Base-by-base conservation (phyloP, 495 filamentous ascomycete species). In the Lindgomyces ingoldianus region DNA sequence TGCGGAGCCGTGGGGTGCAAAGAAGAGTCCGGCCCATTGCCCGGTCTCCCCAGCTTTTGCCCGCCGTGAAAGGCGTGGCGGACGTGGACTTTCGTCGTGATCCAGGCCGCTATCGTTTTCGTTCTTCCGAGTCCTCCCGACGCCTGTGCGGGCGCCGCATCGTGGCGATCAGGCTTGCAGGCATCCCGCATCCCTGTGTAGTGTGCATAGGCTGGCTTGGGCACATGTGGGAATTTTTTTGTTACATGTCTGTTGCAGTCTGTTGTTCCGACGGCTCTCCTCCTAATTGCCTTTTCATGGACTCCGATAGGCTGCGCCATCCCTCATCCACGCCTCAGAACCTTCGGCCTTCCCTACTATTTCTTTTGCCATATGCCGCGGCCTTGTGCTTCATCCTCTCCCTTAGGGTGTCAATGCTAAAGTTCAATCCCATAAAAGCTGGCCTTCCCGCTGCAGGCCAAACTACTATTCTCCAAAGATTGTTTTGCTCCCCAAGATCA, bases 301-400 rank as follows among this genome's bases (percentile, higher is more conserved):
- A 30, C 25, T 56, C 67, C 62, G 57, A 65, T 65, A 57, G 51
- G 67, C 59, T 27, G 18, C 56, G 24, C 24, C 26, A 27, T 11
- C 36, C 36, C 49, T 30, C 57, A 27, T 19, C 62, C 44, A 50
- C 57, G 12, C 53, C 54, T 50, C 53, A 51, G 36, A 16, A 21
- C 54, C 41, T 42, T 26, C 62, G 49, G 55, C 25, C 39, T 48
- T 24, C 26, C 39, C 16, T 64, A 27, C 62, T 62, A 29, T 70
- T 70, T 59, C 67, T 66, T 66, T 66, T 70, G 44, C 48, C 60
- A 54, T 60, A 65, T 59, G 67, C 62, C 58, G 62, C 58, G 50
- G 57, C 51, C 21, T 41, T 52, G 3, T 54, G 33, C 45, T 51
- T 62, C 52, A 61, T 51, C 50, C 27, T 47, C 29, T 39, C 14